phyloP scores from a whole-genome alignment of 805 yeast species.

The Teunomyces pallodes region DNA sequence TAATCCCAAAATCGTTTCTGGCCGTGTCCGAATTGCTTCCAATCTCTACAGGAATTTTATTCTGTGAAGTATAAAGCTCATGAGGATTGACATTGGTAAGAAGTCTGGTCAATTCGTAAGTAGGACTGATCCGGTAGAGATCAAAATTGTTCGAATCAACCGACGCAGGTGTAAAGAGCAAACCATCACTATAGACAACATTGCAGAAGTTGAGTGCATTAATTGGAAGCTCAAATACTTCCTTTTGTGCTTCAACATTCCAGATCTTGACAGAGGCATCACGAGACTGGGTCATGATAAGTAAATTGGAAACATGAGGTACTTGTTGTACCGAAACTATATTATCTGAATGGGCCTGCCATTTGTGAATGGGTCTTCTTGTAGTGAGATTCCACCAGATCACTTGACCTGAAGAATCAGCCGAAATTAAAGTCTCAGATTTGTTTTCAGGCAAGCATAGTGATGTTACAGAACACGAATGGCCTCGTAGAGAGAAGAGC shows the following conservation, averaged over 20 bases:
- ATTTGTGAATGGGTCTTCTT: conserved; percentile 53
- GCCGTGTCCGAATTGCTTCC: conserved; percentile 5
- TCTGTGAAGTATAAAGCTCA: conserved; percentile 30
- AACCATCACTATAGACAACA: conserved; percentile 41
- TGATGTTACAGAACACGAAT: conserved; percentile 15
- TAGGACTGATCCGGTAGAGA: conserved; percentile 42
- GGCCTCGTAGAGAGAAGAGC: conserved; percentile 22
- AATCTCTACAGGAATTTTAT: conserved; percentile 14
- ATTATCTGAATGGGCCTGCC: conserved; percentile 58
- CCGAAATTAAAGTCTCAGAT: conserved; percentile 39
- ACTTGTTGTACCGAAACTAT: conserved; percentile 28
- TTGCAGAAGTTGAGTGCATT: conserved; percentile 73
- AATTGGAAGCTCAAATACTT: conserved; percentile 56
- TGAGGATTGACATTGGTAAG: conserved; percentile 15
- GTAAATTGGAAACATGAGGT: conserved; percentile 31
- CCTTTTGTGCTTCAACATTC: conserved; percentile 12
- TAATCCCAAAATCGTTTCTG: conserved; percentile 56
- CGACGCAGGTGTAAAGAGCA: conserved; percentile 60
- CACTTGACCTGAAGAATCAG: conserved; percentile 62
- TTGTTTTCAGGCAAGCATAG: conserved; percentile 2
- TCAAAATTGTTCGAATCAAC: conserved; percentile 63
- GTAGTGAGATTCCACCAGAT: conserved; percentile 63
- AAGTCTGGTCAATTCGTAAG: conserved; percentile 4
- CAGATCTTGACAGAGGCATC: conserved; percentile 11
- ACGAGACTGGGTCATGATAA: conserved; percentile 12